Evolutionary conservation across 169 alveolate species (phyloP).

Genomic region (Plasmodium knowlesi): DNA sequence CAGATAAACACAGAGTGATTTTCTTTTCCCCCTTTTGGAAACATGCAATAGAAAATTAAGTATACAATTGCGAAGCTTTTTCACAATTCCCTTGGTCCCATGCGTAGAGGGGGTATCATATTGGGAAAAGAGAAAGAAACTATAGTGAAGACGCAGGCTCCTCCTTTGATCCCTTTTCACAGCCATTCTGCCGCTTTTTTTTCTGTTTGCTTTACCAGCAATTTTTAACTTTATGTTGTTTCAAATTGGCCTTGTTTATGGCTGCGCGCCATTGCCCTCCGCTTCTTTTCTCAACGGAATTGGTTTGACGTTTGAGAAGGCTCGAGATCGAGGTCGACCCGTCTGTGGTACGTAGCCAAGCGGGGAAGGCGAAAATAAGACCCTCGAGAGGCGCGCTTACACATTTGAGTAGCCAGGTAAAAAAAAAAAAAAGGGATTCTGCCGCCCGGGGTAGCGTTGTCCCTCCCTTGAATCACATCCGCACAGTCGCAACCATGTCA

Average conservation of each 20-base stretch:
- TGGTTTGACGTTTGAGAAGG: not conserved
- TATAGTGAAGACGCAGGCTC: not conserved
- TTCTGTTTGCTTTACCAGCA: not conserved
- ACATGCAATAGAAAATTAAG: not conserved
- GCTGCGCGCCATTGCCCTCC: not conserved
- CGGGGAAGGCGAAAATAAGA: not conserved
- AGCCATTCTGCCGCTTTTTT: not conserved
- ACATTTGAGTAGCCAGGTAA: not conserved
- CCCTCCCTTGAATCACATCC: not conserved
- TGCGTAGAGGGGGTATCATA: not conserved
- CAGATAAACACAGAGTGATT: not conserved
- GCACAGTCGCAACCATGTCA: constrained; percentile 47
- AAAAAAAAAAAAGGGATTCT: not conserved
- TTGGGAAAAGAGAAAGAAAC: no score
- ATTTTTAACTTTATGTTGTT: not conserved
- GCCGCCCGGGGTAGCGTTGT: not conserved
- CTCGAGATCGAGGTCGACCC: not conserved
- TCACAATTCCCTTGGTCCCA: not conserved
- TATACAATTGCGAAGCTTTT: not conserved
- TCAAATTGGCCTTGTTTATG: not conserved
- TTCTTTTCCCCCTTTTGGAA: not conserved
- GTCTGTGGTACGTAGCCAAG: not conserved
- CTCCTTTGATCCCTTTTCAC: not conserved
- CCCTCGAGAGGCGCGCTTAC: not conserved
- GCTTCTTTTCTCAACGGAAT: not conserved